Evolutionary conservation across 73 alveolate genomes (phyloP).

Genomic region (Stentor coeruleus): DNA sequence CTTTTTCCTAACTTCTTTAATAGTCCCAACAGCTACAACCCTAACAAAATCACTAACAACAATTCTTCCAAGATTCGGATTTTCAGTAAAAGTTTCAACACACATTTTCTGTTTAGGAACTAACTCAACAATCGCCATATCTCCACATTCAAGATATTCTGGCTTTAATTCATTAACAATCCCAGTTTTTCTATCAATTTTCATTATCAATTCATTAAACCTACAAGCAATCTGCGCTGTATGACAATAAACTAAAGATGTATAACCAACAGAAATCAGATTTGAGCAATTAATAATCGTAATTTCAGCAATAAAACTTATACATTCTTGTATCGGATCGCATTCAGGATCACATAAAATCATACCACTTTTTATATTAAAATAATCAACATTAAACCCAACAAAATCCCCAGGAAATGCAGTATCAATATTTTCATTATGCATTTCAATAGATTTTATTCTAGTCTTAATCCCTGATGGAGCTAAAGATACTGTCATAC

Average conservation of each 20-base stretch:
- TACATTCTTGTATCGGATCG: slow-evolving; percentile 65
- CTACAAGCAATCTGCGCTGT: slow-evolving; percentile 41
- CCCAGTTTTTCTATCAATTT: slow-evolving; percentile 39
- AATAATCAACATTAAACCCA: slow-evolving; percentile 87
- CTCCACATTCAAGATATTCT: slow-evolving; percentile 42
- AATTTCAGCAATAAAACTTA: slow-evolving; percentile 46
- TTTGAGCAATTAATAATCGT: slow-evolving; percentile 51
- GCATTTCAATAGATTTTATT: slow-evolving; percentile 85
- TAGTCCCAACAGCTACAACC: slow-evolving; percentile 66
- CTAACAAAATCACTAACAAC: slow-evolving; percentile 60
- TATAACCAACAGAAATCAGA: slow-evolving; percentile 47
- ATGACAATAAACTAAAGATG: slow-evolving; percentile 44
- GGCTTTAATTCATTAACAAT: slow-evolving; percentile 48
- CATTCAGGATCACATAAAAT: slow-evolving; percentile 62
- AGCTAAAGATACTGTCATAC: slow-evolving; percentile 82
- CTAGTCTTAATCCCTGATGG: slow-evolving; percentile 77
- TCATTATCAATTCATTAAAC: slow-evolving; percentile 39
- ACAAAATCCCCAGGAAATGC: slow-evolving; percentile 94
- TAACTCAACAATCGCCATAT: slow-evolving; percentile 47
- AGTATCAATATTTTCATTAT: slow-evolving; percentile 74
- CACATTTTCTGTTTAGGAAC: slow-evolving; percentile 34
- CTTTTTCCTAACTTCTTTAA: slow-evolving; percentile 45
- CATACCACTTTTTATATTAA: slow-evolving; percentile 60
- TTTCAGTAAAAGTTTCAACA: slow-evolving; percentile 42
- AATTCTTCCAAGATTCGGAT: slow-evolving; percentile 67